Base-by-base conservation (phyloP, 2,329 filamentous ascomycete genomes). In the Venturia asperata region DNA sequence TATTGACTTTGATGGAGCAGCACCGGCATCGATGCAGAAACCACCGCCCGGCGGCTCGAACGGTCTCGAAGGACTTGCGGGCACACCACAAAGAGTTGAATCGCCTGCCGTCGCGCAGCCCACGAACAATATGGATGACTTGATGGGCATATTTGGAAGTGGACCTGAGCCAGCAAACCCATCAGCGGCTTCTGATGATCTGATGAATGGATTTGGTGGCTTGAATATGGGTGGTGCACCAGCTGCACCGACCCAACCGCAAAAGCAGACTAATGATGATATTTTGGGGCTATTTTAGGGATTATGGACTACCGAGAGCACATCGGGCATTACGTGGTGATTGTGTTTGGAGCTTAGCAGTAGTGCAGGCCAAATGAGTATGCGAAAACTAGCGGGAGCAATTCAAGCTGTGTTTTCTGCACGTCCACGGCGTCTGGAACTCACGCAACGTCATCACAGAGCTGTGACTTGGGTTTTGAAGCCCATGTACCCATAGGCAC, bases 1-100 rank as follows among this genome's bases (percentile, higher is more conserved):
- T 72, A 96, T 96, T 71, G 92, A 96, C 76, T 96, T 96, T 73
- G 94, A 97, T 72, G 94, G 93, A 34, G 89, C 90, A 2, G 92
- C 90, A 2, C 93, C 93, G 3, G 93, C 94, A n/a, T 93, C 90
- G 15, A 83, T 91, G 63, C 89, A 92, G 69, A 84, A 84, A 65
- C 80, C 86, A 68, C 83, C 85, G 19, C 70, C 75, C n/a, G 74
- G 72, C 58, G 79, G 81, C 58, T 68, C 78, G 21, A 80, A 79
- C 17, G 80, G 81, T 55, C 72, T 85, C 19, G 82, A 83, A 70
- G 80, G 82, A 15, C 74, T 83, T 52, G 78, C 84, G 9, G 85
- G 83, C 47, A 91, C 88, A 39, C 88, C 89, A 5, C 86, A 89
- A 68, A 80, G 89, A 63, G 82, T 88, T 27, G 84, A 83, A 45